These are phyloP conservation scores for Lasiodiplodia hormozganensis DNA, from an alignment of 2,329 filamentous ascomycete genomes.

Conservation along the genomic window DNA sequence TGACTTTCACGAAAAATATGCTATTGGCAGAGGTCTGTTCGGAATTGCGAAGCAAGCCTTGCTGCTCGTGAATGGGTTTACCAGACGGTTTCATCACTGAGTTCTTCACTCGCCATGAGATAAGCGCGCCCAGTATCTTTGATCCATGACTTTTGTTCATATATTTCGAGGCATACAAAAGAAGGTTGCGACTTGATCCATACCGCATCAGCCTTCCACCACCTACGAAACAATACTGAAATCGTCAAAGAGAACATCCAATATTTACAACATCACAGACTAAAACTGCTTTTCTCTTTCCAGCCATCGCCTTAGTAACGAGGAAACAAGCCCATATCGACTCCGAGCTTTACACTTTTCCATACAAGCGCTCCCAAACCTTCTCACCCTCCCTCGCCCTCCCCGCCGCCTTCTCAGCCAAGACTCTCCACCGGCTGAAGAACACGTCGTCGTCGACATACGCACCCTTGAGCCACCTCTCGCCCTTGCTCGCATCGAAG, in stretches of 20 bases:
- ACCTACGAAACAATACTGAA: not conserved
- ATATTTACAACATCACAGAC: not conserved
- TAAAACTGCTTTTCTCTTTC: not conserved
- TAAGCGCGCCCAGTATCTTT: not conserved
- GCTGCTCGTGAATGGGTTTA: not conserved
- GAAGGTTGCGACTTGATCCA: not conserved
- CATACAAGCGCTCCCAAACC: not conserved
- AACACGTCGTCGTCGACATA: slow-evolving; percentile 78
- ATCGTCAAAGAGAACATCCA: not conserved
- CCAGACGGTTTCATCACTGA: not conserved
- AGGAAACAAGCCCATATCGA: not conserved
- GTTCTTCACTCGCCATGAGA: not conserved
- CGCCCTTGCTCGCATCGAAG: slow-evolving; percentile 72
- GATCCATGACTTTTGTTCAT: not conserved
- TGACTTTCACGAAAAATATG: too few species aligned
- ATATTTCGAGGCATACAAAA: not conserved
- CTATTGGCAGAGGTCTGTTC: too few species aligned
- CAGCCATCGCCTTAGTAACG: too few species aligned
- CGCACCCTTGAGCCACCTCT: slow-evolving; percentile 83
- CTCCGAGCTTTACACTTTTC: not conserved
- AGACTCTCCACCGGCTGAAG: slow-evolving; percentile 37
- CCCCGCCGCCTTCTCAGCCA: slow-evolving; percentile 13
- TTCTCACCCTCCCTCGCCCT: not conserved
- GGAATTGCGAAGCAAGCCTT: not conserved
- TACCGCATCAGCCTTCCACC: not conserved